phyloP scores from a whole-genome alignment of 352 stramenopile species.

The Pythium vanterpoolii region DNA sequence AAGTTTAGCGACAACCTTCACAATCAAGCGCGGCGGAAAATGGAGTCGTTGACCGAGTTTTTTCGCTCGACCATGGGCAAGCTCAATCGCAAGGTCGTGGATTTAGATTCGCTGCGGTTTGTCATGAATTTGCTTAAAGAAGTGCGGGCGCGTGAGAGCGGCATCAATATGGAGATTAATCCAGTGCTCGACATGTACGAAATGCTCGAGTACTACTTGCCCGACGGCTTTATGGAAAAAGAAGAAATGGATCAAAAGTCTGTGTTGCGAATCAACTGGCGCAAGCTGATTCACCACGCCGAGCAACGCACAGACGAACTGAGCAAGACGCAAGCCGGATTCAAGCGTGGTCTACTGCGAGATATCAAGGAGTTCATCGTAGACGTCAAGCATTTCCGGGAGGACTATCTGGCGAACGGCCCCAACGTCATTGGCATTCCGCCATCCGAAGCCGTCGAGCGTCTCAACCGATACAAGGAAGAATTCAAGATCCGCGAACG shows the following conservation, averaged over 20 bases:
- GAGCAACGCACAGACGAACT: constrained; percentile 94
- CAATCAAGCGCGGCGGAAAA: constrained; percentile 90
- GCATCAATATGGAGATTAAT: constrained; percentile 98
- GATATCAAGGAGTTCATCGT: constrained; percentile 97
- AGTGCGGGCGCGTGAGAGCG: constrained; percentile 95
- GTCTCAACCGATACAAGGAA: constrained; percentile 97
- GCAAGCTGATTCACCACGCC: constrained; percentile 95
- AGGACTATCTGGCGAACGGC: constrained; percentile 96
- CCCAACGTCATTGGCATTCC: constrained; percentile 97
- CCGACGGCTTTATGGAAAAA: constrained; percentile 97
- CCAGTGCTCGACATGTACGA: constrained; percentile 99
- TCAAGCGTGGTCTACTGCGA: constrained; percentile 94
- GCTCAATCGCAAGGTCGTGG: constrained; percentile 92
- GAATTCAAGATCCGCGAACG: constrained; percentile 97
- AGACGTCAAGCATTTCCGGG: constrained; percentile 95
- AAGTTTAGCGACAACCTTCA: constrained; percentile 98
- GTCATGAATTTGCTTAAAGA: constrained; percentile 98
- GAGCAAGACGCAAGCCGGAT: constrained; percentile 93
- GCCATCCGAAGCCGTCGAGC: constrained; percentile 95
- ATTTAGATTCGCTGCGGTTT: constrained; percentile 95
- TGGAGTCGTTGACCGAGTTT: constrained; percentile 95
- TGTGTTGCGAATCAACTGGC: constrained; percentile 96
- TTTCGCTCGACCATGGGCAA: constrained; percentile 93
- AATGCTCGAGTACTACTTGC: constrained; percentile 94
- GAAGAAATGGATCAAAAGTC: constrained; percentile 99